A percentile compares a stretch with the other conserved stretches of the same genome.
Evolutionary conservation across 2,329 filamentous ascomycete genomes (phyloP).

Genomic region (Truncatella angustata): DNA sequence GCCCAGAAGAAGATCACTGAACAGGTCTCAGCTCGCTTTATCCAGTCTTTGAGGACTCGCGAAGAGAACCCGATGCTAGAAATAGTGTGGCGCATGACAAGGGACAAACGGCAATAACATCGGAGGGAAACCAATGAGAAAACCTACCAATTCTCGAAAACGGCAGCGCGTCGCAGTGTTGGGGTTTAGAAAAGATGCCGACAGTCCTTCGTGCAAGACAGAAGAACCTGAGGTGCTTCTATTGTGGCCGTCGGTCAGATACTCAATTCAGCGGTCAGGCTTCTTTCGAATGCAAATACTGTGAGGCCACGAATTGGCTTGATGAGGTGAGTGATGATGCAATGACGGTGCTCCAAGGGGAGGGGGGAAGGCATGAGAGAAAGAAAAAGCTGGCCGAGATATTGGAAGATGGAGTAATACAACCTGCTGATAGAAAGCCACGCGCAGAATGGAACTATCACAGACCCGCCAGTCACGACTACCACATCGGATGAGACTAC

Average conservation of each 20-base stretch:
- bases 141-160: neutral
- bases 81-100: neutral
- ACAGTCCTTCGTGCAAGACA: conserved; percentile 26
- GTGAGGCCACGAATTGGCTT: conserved; percentile 85
- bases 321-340: conserved; percentile 65
- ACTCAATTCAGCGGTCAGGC: conserved; percentile 57
- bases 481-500: conserved; percentile 40
- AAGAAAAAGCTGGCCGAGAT: neutral
- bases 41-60: neutral
- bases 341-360: too few species aligned
- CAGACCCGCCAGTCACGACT: conserved; percentile 73
- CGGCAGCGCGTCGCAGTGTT: neutral
- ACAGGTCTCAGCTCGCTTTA: neutral
- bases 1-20: neutral
- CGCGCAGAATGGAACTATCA: conserved; percentile 76
- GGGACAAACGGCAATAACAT: too few species aligned
- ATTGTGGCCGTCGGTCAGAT: conserved; percentile 70
- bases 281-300: conserved; percentile 71
- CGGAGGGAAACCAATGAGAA: neutral
- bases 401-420: neutral
- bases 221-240: conserved; percentile 67
- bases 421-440: conserved; percentile 12
- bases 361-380: neutral
- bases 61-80: neutral
- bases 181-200: conserved; percentile 10